These are phyloP conservation scores for Fusarium napiforme DNA, from an alignment of 2,329 filamentous ascomycete genomes.

Conservation along the genomic window DNA sequence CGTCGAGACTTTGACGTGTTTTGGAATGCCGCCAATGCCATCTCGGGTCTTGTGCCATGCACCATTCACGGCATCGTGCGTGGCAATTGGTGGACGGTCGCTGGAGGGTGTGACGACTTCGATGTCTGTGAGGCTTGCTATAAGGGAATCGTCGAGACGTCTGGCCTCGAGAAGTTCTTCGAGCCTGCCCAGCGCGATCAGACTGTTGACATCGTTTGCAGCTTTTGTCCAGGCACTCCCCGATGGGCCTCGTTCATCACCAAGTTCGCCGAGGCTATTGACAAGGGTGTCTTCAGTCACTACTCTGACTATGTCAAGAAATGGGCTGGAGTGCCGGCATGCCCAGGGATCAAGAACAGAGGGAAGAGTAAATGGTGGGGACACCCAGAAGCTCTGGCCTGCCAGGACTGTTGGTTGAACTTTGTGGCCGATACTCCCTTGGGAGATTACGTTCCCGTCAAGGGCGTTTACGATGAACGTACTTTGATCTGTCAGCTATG, in stretches of 20 bases:
- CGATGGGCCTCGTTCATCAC: conserved; percentile 43
- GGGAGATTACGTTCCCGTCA: conserved; percentile 41
- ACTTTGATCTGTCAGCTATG: conserved; percentile 51
- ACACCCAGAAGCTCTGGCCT: conserved; percentile 48
- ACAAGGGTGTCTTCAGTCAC: conserved; percentile 48
- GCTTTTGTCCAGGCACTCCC: conserved; percentile 42
- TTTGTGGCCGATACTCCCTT: conserved; percentile 47
- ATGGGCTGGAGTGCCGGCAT: conserved; percentile 44
- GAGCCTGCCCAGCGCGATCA: conserved; percentile 32
- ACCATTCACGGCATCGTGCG: conserved; percentile 43
- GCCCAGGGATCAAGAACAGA: conserved; percentile 44
- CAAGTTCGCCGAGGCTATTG: conserved; percentile 46
- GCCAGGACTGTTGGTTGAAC: conserved; percentile 49
- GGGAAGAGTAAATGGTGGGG: conserved; percentile 50
- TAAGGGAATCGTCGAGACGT: conserved; percentile 44
- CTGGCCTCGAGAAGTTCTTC: conserved; percentile 45
- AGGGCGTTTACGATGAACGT: conserved; percentile 39
- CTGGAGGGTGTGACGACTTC: conserved; percentile 36
- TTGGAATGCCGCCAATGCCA: conserved; percentile 36
- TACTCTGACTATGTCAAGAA: conserved; percentile 45
- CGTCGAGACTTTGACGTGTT: conserved; percentile 45
- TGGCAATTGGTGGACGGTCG: conserved; percentile 51
- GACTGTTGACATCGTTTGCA: conserved; percentile 44
- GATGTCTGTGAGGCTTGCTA: conserved; percentile 51
- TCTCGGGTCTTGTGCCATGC: conserved; percentile 43